A percentile compares a stretch with the other conserved stretches of the same genome.
Conservation (phyloP, 768 basidiomycete species). For the Termitomyces sp. region DNA sequence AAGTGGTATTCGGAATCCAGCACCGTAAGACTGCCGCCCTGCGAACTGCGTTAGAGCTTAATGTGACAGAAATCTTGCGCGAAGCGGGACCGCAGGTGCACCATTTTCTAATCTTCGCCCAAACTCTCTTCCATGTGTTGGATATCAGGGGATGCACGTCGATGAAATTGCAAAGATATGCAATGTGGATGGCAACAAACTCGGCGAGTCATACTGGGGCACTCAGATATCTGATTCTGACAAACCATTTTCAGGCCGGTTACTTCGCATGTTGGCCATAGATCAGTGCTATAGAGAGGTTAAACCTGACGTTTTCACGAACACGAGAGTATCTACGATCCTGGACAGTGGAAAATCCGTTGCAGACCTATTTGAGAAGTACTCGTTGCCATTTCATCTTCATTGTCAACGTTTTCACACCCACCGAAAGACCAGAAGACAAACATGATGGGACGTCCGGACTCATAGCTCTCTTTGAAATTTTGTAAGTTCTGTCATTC, state of each 20-base stretch:
- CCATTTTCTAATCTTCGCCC: too few species aligned
- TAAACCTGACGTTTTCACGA: constrained; percentile 32
- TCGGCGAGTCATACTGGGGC: constrained; percentile 25
- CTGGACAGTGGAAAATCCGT: constrained; percentile 31
- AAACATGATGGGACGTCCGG: constrained; percentile 30
- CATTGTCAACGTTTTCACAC: not conserved
- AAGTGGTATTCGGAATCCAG: too few species aligned
- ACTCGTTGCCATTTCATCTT: too few species aligned
- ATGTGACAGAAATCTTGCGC: too few species aligned
- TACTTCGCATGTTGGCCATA: constrained; percentile 33
- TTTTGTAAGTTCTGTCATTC: constrained; percentile 17
- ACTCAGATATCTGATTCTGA: not conserved
- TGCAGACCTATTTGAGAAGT: constrained; percentile 24
- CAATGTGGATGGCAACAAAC: constrained; percentile 20
- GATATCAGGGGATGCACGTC: too few species aligned
- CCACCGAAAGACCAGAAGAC: constrained; percentile 19
- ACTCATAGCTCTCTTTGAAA: constrained; percentile 25
- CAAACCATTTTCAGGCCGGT: constrained; percentile 3
- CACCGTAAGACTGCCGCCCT: too few species aligned
- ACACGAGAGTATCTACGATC: constrained; percentile 33
- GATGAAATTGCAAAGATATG: too few species aligned
- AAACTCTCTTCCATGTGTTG: too few species aligned
- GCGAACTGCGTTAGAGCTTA: too few species aligned
- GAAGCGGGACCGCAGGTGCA: too few species aligned
- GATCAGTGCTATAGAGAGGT: constrained; percentile 38